Evolutionary conservation across 768 basidiomycete species (phyloP), one percentile per base, ranked within the genome.

Genomic region (Lentinula edodes): DNA sequence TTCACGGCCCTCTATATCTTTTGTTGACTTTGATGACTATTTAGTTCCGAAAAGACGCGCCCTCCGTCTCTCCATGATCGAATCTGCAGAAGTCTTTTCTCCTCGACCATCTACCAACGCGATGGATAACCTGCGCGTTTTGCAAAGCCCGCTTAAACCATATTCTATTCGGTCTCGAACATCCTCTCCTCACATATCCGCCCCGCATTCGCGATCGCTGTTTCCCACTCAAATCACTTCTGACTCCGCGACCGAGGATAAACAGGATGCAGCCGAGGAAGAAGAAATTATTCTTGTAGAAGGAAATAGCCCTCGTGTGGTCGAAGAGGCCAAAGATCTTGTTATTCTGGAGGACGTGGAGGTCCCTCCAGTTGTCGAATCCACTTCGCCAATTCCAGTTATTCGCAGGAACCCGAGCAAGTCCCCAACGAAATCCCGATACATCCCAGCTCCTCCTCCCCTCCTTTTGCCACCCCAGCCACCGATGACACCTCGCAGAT

Each of bases 41-140:
- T 43, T 66, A 72, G 74, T 67, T 58, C 74, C 67, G 20, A 68
- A 70, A 23, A 77, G 77, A 54, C 78, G 83, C 20, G 78, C 81
- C 2, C 78, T 87, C 1, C 83, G 89, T 34, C 79, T 92, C 62
- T 89, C 87, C 2, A 88, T 92, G 86, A 89, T 92, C 38, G 78
- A 84, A 28, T 84, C 84, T 59, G 87, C 87, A 0, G 83, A 89
- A 66, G 88, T 92, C 5, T 89, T 90, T 71, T 83, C 84, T 0
- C 90, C 89, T 1, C 72, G 82, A 3, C 86, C 85, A 0, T 84
- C 82, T 39, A 71, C 73, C 3, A 80, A 88, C 66, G 85, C 87
- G 1, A 73, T 76, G 35, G 85, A 85, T 69, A 89, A 89, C 63
- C 78, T 91, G 1, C 77, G 82, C 7, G 75, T 88, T 36, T 77